These are phyloP conservation scores for Neurospora sp. DNA, from an alignment of 495 filamentous ascomycete species.

Conservation along the genomic window DNA sequence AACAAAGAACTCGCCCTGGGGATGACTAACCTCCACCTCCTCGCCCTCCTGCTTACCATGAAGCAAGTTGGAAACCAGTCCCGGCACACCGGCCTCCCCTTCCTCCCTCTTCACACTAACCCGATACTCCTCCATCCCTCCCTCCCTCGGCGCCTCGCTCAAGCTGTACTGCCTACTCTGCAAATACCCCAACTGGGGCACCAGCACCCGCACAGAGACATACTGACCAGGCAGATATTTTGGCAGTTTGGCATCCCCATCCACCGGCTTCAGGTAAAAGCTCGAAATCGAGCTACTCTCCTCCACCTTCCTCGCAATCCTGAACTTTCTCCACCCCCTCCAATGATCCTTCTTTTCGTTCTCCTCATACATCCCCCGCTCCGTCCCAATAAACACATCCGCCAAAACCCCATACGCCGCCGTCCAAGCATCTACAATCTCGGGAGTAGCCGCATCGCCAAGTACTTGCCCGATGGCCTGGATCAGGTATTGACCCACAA, in stretches of 20 bases:
- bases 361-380: slow-evolving; percentile 48
- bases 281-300: slow-evolving; percentile 52
- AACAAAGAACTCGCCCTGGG: slow-evolving; percentile 59
- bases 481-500: slow-evolving; percentile 59
- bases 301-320: slow-evolving; percentile 45
- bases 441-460: slow-evolving; percentile 53
- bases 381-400: slow-evolving; percentile 53
- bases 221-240: slow-evolving; percentile 60
- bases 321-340: slow-evolving; percentile 58
- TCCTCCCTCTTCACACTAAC: slow-evolving; percentile 60
- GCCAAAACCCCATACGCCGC: slow-evolving; percentile 56
- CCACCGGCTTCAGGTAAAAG: slow-evolving; percentile 56
- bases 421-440: slow-evolving; percentile 57
- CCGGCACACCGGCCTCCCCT: slow-evolving; percentile 37
- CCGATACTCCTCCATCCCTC: slow-evolving; percentile 45
- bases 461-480: slow-evolving; percentile 58
- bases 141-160: slow-evolving; percentile 44
- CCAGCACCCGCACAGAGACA: slow-evolving; percentile 47
- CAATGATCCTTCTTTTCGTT: slow-evolving; percentile 36
- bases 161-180: slow-evolving; percentile 67
- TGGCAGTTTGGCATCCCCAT: slow-evolving; percentile 44
- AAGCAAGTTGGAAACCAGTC: slow-evolving; percentile 59
- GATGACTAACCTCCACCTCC: slow-evolving; percentile 53
- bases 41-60: slow-evolving; percentile 53
- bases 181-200: slow-evolving; percentile 45